These are phyloP conservation scores for Chlorokybus atmophyticus DNA, from an alignment of 139 green algal species.

Conservation along the genomic window DNA sequence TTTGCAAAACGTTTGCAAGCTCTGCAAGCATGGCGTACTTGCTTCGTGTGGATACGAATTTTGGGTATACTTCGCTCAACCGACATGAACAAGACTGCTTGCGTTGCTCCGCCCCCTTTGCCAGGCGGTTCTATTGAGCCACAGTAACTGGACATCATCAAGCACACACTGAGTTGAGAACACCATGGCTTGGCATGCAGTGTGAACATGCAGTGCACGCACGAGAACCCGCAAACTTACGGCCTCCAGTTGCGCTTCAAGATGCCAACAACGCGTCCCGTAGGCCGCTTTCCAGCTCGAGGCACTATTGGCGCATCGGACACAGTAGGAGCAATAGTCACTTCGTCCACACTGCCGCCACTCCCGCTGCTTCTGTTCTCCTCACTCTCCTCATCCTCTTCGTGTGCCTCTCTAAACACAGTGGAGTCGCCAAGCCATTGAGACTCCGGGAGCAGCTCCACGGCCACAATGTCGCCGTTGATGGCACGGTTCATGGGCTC, in stretches of 20 bases:
- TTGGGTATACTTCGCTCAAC: background rate
- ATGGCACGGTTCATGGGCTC: constrained; percentile 34
- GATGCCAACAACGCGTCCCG: constrained; percentile 32
- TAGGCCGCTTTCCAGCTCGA: too few species aligned
- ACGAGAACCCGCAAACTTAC: too few species aligned
- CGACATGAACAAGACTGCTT: constrained; percentile 6
- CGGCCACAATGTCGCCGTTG: constrained; percentile 37
- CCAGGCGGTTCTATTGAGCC: constrained; percentile 13
- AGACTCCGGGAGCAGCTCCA: constrained; percentile 47
- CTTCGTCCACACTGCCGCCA: too few species aligned
- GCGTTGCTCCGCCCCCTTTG: constrained; percentile 2
- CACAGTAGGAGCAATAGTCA: too few species aligned
- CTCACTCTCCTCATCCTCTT: constrained; percentile 6
- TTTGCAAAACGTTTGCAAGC: background rate
- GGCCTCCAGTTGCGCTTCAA: constrained; percentile 31
- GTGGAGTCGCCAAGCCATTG: constrained; percentile 41
- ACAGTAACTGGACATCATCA: constrained; percentile 20
- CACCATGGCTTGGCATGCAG: too few species aligned
- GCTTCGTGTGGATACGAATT: background rate
- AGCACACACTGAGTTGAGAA: too few species aligned
- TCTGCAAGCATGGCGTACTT: too few species aligned
- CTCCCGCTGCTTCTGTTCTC: too few species aligned
- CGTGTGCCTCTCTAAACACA: constrained; percentile 1
- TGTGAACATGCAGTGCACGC: too few species aligned
- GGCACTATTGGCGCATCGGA: too few species aligned